Percentiles rank a stretch among this genome's conserved stretches.
phyloP scores from a whole-genome alignment of 371 early-diverging fungal genomes.

The Rhizopus sp. region DNA sequence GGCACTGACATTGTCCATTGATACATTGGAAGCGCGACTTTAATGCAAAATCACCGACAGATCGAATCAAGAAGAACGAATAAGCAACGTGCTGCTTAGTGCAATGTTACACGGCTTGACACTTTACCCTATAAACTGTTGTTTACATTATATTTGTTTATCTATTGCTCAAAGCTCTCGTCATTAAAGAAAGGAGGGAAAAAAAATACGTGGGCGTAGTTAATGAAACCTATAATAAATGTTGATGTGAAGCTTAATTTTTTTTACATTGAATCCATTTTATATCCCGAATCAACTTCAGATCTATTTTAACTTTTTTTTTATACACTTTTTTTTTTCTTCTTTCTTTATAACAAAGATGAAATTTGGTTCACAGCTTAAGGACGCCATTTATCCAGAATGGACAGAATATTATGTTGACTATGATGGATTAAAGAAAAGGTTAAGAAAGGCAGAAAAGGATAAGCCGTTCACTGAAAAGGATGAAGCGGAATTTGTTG shows the following conservation, averaged over 20 bases:
- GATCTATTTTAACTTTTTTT: neutral
- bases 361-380: slow-evolving; percentile 94
- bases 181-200: too few relatives aligned
- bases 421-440: slow-evolving; percentile 87
- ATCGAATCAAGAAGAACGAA: neutral
- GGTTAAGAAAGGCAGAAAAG: slow-evolving; percentile 73
- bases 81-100: neutral
- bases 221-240: too few relatives aligned
- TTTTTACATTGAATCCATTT: too few relatives aligned
- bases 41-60: slow-evolving; percentile 5
- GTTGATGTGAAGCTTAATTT: too few relatives aligned
- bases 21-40: neutral
- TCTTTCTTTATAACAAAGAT: slow-evolving; percentile 45
- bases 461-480: slow-evolving; percentile 62
- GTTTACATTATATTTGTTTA: too few relatives aligned
- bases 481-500: slow-evolving; percentile 88
- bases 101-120: slow-evolving; percentile 1
- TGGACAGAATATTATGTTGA: slow-evolving; percentile 93
- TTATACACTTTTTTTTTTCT: neutral
- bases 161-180: too few relatives aligned
- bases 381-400: slow-evolving; percentile 80
- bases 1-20: too few relatives aligned
- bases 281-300: slow-evolving; percentile 1
- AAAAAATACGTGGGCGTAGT: too few relatives aligned
- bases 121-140: too few relatives aligned